These are phyloP conservation scores for Postia placenta DNA, from an alignment of 768 basidiomycete genomes.

Conservation along the genomic window DNA sequence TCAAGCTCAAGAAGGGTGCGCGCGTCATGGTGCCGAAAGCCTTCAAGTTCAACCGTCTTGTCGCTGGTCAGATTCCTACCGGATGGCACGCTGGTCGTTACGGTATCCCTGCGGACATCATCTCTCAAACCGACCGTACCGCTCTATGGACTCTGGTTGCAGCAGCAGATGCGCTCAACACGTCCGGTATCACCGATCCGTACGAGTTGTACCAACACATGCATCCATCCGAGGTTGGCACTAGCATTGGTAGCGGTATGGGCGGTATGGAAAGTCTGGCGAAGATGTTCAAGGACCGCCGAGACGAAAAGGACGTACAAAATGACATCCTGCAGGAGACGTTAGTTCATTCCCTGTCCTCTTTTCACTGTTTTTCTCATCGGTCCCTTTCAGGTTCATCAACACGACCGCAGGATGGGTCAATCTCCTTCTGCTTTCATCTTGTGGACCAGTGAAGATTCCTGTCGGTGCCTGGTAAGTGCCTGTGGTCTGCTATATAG, in stretches of 20 bases:
- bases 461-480: constrained; percentile 96
- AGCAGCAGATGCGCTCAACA: constrained; percentile 92
- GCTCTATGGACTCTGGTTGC: constrained; percentile 93
- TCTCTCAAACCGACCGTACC: constrained; percentile 88
- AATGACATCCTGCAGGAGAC: constrained; percentile 99
- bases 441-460: constrained; percentile 97
- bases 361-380: not conserved
- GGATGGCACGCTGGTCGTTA: constrained; percentile 97
- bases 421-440: constrained; percentile 90
- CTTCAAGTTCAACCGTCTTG: constrained; percentile 88
- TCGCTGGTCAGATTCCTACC: constrained; percentile 94
- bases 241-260: constrained; percentile 94
- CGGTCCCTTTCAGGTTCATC: constrained; percentile 66
- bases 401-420: constrained; percentile 99
- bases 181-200: constrained; percentile 95
- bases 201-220: constrained; percentile 97
- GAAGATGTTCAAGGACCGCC: constrained; percentile 98
- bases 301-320: constrained; percentile 96
- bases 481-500: not conserved
- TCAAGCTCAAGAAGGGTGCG: constrained; percentile 98
- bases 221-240: constrained; percentile 95
- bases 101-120: constrained; percentile 94
- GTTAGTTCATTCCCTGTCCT: constrained; percentile 37
- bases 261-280: constrained; percentile 87
- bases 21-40: constrained; percentile 91